A percentile compares a stretch with the other conserved stretches of the same genome.
phyloP scores from a whole-genome alignment of 257 asterid species.

The Nyctanthes arbortristis region DNA sequence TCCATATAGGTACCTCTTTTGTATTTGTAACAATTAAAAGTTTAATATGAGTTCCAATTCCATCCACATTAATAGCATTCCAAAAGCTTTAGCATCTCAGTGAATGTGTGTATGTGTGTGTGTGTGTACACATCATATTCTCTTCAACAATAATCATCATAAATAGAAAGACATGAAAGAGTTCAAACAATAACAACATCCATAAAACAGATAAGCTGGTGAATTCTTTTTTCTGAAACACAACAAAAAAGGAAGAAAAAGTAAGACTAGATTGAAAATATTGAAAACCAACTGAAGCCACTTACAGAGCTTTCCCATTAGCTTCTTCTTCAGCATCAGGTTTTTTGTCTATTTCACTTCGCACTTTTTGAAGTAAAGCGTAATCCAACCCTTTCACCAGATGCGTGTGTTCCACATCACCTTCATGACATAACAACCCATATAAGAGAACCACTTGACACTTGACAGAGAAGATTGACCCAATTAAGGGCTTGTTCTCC shows the following conservation, averaged over 20 bases:
- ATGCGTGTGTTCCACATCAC: constrained; percentile 99
- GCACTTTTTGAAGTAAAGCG: constrained; percentile 90
- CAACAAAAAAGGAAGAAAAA: constrained; percentile 17
- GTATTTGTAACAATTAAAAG: not conserved
- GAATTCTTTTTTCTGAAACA: constrained; percentile 17
- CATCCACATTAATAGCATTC: not conserved
- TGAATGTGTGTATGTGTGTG: too few relatives aligned
- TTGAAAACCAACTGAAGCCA: constrained; percentile 7
- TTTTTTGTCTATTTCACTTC: constrained; percentile 93
- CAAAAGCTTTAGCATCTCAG: not conserved
- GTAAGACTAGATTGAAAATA: constrained; percentile 9
- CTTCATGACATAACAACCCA: constrained; percentile 49
- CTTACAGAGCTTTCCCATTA: constrained; percentile 66
- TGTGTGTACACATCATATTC: constrained; percentile 1
- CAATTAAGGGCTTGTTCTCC: constrained; percentile 19
- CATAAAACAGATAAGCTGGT: constrained; percentile 10
- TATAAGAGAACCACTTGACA: constrained; percentile 8
- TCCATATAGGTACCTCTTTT: not conserved
- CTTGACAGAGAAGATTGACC: constrained; percentile 10
- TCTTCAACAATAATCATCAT: constrained; percentile 16
- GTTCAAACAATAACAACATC: not conserved
- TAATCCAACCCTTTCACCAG: constrained; percentile 97
- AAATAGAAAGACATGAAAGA: not conserved
- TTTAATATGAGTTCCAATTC: not conserved
- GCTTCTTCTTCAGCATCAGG: constrained; percentile 81